Percentiles rank a stretch among this genome's conserved stretches.
phyloP scores from a whole-genome alignment of 2,329 filamentous ascomycete genomes.

The Parasarocladium wereldwijsianum region DNA sequence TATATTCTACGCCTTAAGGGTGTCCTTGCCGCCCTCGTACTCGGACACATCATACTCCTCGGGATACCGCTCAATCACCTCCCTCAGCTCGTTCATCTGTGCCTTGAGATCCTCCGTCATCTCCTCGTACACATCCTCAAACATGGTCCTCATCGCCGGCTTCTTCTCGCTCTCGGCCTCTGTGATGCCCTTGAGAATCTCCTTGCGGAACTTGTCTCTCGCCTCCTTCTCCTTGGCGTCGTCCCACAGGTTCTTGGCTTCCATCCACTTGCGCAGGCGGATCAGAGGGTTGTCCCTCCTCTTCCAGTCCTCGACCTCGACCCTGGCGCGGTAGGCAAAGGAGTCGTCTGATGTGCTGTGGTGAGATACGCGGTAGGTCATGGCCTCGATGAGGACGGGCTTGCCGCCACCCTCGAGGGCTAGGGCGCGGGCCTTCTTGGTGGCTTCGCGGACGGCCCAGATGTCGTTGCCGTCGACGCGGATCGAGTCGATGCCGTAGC shows the following conservation, averaged over 20 bases:
- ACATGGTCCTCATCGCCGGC: slow-evolving; percentile 56
- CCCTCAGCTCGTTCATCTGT: slow-evolving; percentile 59
- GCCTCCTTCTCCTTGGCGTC: slow-evolving; percentile 67
- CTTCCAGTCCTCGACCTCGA: slow-evolving; percentile 96
- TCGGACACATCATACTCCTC: slow-evolving; percentile 76
- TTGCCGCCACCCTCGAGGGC: slow-evolving; percentile 69
- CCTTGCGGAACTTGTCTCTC: slow-evolving; percentile 50
- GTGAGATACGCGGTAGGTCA: slow-evolving; percentile 96
- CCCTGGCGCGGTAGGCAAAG: slow-evolving; percentile 83
- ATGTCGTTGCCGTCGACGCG: slow-evolving; percentile 91
- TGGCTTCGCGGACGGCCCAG: slow-evolving; percentile 73
- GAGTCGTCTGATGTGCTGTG: slow-evolving; percentile 96
- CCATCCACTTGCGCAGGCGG: slow-evolving; percentile 78
- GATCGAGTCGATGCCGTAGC: slow-evolving; percentile 89
- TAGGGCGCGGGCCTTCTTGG: slow-evolving; percentile 59
- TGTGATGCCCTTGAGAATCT: slow-evolving; percentile 71
- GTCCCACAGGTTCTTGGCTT: slow-evolving; percentile 69
- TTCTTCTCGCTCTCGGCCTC: slow-evolving; percentile 73
- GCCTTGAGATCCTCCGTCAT: slow-evolving; percentile 62
- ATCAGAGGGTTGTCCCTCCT: slow-evolving; percentile 79
- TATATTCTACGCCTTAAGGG: slow-evolving; percentile 32
- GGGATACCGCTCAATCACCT: slow-evolving; percentile 73
- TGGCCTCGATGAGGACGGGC: slow-evolving; percentile 81
- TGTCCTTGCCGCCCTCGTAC: slow-evolving; percentile 59
- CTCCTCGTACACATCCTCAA: slow-evolving; percentile 81